phyloP scores from a whole-genome alignment of 2,329 filamentous ascomycete genomes.

The Talaromyces sp. region DNA sequence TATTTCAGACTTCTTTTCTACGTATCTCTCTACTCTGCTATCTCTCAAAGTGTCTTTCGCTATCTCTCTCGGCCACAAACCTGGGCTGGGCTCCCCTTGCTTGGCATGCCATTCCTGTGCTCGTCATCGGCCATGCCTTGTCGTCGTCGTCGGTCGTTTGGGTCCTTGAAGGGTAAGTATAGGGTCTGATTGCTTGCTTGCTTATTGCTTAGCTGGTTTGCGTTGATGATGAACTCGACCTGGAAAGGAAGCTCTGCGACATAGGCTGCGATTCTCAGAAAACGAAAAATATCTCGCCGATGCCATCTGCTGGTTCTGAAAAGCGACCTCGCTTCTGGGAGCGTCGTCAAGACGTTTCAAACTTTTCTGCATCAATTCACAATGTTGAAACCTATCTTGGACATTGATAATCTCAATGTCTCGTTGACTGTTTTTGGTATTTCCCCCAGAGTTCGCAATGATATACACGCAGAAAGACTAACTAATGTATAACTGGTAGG shows the following conservation, averaged over 20 bases:
- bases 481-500: constrained; percentile 14
- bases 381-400: constrained; percentile 31
- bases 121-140: background rate
- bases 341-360: background rate
- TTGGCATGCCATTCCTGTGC: constrained; percentile 10
- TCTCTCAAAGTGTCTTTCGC: background rate
- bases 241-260: background rate
- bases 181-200: background rate
- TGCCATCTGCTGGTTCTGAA: background rate
- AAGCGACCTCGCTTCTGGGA: background rate
- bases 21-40: too few relatives aligned
- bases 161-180: background rate
- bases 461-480: background rate
- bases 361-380: constrained; percentile 1
- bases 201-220: background rate
- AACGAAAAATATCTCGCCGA: background rate
- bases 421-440: constrained; percentile 27
- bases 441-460: background rate
- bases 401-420: constrained; percentile 30
- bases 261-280: background rate
- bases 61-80: background rate
- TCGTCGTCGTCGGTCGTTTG: background rate
- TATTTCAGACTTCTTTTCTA: background rate
- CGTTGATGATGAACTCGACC: background rate
- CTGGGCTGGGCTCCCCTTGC: constrained; percentile 5